Conservation (phyloP, 2,329 filamentous ascomycete species). For the Fusarium circinatum region DNA sequence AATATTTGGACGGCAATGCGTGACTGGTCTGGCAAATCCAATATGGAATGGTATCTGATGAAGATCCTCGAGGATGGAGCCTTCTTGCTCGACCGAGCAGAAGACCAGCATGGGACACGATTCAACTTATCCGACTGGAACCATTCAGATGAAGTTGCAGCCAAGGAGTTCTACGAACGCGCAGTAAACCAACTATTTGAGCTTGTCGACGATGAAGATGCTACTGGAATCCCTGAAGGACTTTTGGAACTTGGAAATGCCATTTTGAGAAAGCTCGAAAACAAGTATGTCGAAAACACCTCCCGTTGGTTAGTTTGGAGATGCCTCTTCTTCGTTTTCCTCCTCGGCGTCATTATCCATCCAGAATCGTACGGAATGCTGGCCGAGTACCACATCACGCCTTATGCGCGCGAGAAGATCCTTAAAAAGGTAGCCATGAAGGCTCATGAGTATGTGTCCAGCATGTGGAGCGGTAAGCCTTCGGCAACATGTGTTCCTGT, state of each 20-base stretch:
- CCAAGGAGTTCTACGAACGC: conserved; percentile 88
- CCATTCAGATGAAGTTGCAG: conserved; percentile 81
- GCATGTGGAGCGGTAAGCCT: conserved; percentile 76
- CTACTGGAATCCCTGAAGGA: conserved; percentile 86
- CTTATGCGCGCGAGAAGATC: conserved; percentile 86
- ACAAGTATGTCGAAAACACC: conserved; percentile 76
- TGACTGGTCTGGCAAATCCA: conserved; percentile 88
- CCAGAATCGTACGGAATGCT: conserved; percentile 86
- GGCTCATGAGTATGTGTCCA: conserved; percentile 81
- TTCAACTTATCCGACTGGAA: conserved; percentile 78
- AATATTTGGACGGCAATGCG: conserved; percentile 89
- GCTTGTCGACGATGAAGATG: conserved; percentile 84
- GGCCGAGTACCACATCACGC: conserved; percentile 90
- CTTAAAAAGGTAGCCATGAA: conserved; percentile 82
- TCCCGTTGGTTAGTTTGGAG: conserved; percentile 87
- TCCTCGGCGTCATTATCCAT: conserved; percentile 84
- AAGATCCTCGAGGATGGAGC: conserved; percentile 92
- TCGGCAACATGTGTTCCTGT: conserved; percentile 62
- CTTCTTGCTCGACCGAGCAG: conserved; percentile 86
- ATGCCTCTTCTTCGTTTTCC: conserved; percentile 91
- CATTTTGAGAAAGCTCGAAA: conserved; percentile 80
- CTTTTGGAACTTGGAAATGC: conserved; percentile 86
- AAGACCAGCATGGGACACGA: conserved; percentile 78
- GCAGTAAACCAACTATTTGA: conserved; percentile 85
- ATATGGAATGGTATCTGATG: conserved; percentile 95